phyloP scores from a whole-genome alignment of 306 rosid species.

The Neltuma alba region DNA sequence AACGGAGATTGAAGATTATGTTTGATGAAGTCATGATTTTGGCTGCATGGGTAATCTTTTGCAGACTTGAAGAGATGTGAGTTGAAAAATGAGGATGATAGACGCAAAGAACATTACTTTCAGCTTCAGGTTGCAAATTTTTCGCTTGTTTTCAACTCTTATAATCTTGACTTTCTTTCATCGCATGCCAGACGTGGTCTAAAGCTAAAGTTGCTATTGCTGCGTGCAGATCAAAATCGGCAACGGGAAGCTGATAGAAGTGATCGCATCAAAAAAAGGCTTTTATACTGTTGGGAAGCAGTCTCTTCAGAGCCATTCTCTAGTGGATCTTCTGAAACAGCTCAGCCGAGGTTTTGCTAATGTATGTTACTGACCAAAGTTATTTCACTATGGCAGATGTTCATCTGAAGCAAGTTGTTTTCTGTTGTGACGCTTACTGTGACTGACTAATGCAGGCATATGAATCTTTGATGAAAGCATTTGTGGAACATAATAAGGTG shows the following conservation, averaged over 20 bases:
- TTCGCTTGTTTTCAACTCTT: not conserved
- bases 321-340: slow-evolving; percentile 95
- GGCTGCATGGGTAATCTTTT: not conserved
- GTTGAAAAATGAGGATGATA: slow-evolving; percentile 50
- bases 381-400: not conserved
- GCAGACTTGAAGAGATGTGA: slow-evolving; percentile 74
- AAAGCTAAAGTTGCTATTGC: slow-evolving; percentile 25
- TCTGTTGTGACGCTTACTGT: slow-evolving; percentile 27
- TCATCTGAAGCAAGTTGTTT: slow-evolving; percentile 1
- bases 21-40: slow-evolving; percentile 26
- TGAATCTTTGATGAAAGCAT: slow-evolving; percentile 83
- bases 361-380: slow-evolving; percentile 45
- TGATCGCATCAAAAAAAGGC: slow-evolving; percentile 83
- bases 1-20: slow-evolving; percentile 5
- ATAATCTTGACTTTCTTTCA: not conserved
- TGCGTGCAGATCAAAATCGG: slow-evolving; percentile 79
- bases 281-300: slow-evolving; percentile 80
- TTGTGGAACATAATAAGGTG: slow-evolving; percentile 89
- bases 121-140: slow-evolving; percentile 65
- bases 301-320: slow-evolving; percentile 67
- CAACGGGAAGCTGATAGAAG: slow-evolving; percentile 87
- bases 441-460: slow-evolving; percentile 67
- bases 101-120: slow-evolving; percentile 64
- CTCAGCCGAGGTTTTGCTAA: slow-evolving; percentile 91
- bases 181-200: not conserved